Conservation (phyloP, 2,329 filamentous ascomycete genomes). For the Phialemoniopsis sp. region DNA sequence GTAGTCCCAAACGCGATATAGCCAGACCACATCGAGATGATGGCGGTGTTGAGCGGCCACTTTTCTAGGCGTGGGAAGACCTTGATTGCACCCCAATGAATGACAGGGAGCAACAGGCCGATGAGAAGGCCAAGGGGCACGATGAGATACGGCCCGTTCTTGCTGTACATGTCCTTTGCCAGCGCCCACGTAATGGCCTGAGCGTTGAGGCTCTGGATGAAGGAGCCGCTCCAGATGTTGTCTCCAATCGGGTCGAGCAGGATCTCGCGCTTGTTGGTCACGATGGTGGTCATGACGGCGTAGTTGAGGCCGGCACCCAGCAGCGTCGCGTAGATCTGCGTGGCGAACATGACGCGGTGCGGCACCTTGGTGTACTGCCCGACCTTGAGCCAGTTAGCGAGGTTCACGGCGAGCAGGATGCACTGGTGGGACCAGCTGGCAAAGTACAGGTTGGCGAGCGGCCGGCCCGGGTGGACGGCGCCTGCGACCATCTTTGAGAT, state of each 20-base stretch:
- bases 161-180: slow-evolving; percentile 47
- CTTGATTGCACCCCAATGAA: no score
- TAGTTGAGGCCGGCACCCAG: slow-evolving; percentile 46
- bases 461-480: slow-evolving; percentile 42
- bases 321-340: slow-evolving; percentile 51
- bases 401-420: slow-evolving; percentile 42
- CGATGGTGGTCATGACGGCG: slow-evolving; percentile 45
- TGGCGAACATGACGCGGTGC: slow-evolving; percentile 49
- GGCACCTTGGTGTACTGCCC: slow-evolving; percentile 58
- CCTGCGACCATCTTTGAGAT: slow-evolving; percentile 54
- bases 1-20: slow-evolving; percentile 52
- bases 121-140: slow-evolving; percentile 47
- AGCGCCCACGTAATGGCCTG: slow-evolving; percentile 45
- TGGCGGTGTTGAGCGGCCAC: no score
- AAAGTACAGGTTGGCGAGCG: slow-evolving; percentile 55
- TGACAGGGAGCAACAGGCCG: slow-evolving; percentile 19
- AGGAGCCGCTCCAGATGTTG: slow-evolving; percentile 47
- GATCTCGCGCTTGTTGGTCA: slow-evolving; percentile 41
- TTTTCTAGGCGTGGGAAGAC: no score
- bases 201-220: slow-evolving; percentile 43
- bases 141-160: slow-evolving; percentile 34
- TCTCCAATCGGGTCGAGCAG: slow-evolving; percentile 40
- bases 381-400: slow-evolving; percentile 52
- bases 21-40: slow-evolving; percentile 38
- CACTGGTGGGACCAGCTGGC: slow-evolving; percentile 56